phyloP scores from a whole-genome alignment of 1,139 yeast genomes.

The Candida sp. region DNA sequence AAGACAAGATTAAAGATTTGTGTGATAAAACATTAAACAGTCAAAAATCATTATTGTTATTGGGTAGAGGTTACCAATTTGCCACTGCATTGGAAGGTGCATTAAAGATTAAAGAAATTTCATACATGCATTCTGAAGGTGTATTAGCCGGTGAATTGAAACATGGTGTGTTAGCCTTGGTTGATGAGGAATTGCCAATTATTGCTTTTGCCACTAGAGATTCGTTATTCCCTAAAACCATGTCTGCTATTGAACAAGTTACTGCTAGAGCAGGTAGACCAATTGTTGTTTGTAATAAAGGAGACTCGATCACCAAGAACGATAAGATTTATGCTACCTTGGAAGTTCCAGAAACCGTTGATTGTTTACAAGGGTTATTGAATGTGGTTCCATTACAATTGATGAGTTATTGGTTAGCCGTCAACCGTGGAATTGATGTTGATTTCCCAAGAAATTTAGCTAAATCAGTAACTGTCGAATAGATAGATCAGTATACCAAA shows the following conservation, averaged over 20 bases:
- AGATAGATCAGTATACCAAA: conserved; percentile 9
- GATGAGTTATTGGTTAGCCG: conserved; percentile 97
- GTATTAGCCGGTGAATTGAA: conserved; percentile 98
- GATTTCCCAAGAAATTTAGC: conserved; percentile 99
- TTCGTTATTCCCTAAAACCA: conserved; percentile 93
- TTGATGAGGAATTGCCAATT: conserved; percentile 90
- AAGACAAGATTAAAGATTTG: conserved; percentile 68
- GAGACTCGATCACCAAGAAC: conserved; percentile 59
- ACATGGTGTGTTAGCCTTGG: conserved; percentile 97
- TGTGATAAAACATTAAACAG: conserved; percentile 71
- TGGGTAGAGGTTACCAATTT: conserved; percentile 97
- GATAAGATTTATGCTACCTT: conserved; percentile 63
- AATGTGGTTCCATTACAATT: conserved; percentile 95
- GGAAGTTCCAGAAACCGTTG: conserved; percentile 94
- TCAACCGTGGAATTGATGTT: conserved; percentile 92
- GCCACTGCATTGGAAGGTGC: conserved; percentile 99
- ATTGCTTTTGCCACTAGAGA: conserved; percentile 98
- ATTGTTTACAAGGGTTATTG: conserved; percentile 94
- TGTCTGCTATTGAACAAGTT: conserved; percentile 95
- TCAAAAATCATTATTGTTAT: conserved; percentile 82
- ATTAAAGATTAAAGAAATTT: conserved; percentile 94
- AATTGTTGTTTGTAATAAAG: conserved; percentile 88
- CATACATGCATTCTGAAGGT: conserved; percentile 99
- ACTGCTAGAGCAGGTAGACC: conserved; percentile 98
- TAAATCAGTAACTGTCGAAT: conserved; percentile 96